Evolutionary conservation across 2,329 filamentous ascomycete species (phyloP).

Genomic region (Ophiostoma sp.): DNA sequence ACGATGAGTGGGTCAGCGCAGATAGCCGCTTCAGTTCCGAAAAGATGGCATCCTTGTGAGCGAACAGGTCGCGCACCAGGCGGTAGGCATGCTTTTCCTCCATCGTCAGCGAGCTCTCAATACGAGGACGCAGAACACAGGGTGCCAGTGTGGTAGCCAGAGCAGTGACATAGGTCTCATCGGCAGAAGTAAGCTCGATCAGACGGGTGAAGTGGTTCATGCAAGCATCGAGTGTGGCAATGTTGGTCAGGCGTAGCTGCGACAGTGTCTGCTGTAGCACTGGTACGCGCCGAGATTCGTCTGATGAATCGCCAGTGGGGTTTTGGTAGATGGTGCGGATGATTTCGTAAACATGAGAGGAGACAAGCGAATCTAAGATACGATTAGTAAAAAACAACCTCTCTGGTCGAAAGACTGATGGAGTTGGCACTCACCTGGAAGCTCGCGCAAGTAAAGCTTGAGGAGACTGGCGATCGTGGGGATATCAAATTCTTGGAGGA

Average conservation of each 20-base stretch:
- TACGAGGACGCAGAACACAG: conserved; percentile 80
- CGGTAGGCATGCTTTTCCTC: conserved; percentile 91
- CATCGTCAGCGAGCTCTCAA: conserved; percentile 85
- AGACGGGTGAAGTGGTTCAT: conserved; percentile 97
- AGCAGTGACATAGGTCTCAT: conserved; percentile 73
- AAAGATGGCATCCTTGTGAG: conserved; percentile 93
- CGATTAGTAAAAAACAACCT: neutral
- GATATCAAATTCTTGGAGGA: conserved; percentile 84
- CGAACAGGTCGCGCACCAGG: conserved; percentile 83
- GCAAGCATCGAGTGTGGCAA: conserved; percentile 95
- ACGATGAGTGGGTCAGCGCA: conserved; percentile 59
- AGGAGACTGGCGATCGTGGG: conserved; percentile 87
- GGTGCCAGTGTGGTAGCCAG: conserved; percentile 72
- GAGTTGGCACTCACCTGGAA: conserved; percentile 54
- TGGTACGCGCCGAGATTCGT: conserved; percentile 68
- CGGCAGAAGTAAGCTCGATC: conserved; percentile 92
- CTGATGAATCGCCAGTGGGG: conserved; percentile 67
- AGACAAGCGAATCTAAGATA: conserved; percentile 81
- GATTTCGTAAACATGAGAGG: conserved; percentile 97
- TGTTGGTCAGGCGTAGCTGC: conserved; percentile 91
- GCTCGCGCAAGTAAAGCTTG: conserved; percentile 89
- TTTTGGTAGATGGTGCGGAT: conserved; percentile 94
- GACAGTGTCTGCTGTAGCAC: conserved; percentile 94
- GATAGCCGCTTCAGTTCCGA: conserved; percentile 90
- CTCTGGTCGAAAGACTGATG: neutral